Evolutionary conservation across 106 monocot species (phyloP).

Genomic region (Dendrobium huoshanense): DNA sequence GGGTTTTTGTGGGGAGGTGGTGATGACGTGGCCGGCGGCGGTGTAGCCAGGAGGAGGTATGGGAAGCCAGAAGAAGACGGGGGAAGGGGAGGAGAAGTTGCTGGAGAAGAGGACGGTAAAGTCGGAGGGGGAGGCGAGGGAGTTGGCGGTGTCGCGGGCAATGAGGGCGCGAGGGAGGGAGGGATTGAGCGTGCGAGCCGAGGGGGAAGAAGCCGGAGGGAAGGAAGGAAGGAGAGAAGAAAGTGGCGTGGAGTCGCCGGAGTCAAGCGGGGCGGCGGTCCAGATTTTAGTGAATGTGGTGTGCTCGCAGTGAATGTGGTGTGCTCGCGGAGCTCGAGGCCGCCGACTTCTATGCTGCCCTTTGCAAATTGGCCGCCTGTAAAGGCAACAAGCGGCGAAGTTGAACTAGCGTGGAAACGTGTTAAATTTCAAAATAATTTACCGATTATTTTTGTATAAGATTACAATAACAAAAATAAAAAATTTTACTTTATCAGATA

Average conservation of each 20-base stretch:
- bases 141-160: conserved; percentile 20
- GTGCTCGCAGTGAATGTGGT: not conserved
- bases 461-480: too few species aligned
- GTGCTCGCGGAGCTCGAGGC: conserved; percentile 48
- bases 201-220: conserved; percentile 59
- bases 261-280: conserved; percentile 6
- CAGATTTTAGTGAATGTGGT: conserved; percentile 57
- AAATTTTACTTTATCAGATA: too few species aligned
- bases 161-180: conserved; percentile 32
- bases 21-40: conserved; percentile 57
- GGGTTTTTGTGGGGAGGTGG: conserved; percentile 57
- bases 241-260: conserved; percentile 25
- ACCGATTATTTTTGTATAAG: too few species aligned
- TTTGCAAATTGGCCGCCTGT: conserved; percentile 57
- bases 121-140: conserved; percentile 50
- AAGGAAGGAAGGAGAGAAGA: conserved; percentile 53
- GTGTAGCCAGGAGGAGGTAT: conserved; percentile 59
- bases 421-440: too few species aligned
- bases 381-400: too few species aligned
- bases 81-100: conserved; percentile 17
- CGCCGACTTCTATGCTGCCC: conserved; percentile 59
- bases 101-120: conserved; percentile 34
- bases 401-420: too few species aligned
- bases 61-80: conserved; percentile 75
- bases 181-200: conserved; percentile 66